Evolutionary conservation across 768 basidiomycete species (phyloP).

Genomic region (Lentinula boryana): DNA sequence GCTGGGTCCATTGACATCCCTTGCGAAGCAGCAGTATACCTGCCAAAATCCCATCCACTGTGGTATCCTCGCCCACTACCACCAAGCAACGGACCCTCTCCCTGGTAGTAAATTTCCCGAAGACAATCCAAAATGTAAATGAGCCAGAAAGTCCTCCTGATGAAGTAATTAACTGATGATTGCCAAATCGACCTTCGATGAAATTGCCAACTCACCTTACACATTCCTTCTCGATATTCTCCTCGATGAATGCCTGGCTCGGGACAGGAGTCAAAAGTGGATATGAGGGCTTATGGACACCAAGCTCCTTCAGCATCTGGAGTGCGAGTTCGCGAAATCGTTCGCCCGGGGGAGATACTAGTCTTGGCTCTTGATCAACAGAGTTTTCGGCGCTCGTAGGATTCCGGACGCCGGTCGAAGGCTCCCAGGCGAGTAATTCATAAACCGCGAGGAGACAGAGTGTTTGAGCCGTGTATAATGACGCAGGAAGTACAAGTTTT

Average conservation of each 20-base stretch:
- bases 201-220: conserved; percentile 31
- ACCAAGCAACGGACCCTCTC: background rate
- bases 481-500: conserved; percentile 21
- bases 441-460: conserved; percentile 68
- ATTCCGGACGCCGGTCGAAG: conserved; percentile 19
- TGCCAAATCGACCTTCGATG: background rate
- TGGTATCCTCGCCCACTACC: conserved; percentile 3
- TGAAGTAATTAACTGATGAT: background rate
- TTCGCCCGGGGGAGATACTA: conserved; percentile 1
- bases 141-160: conserved; percentile 9
- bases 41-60: background rate
- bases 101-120: conserved; percentile 7
- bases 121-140: conserved; percentile 5
- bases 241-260: conserved; percentile 52
- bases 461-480: conserved; percentile 69
- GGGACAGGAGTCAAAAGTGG: conserved; percentile 54
- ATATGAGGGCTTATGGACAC: conserved; percentile 58
- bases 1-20: background rate
- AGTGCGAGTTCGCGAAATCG: conserved; percentile 48
- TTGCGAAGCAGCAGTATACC: background rate
- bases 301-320: conserved; percentile 60
- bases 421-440: conserved; percentile 43
- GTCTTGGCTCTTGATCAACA: background rate
- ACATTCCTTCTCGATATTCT: conserved; percentile 68
- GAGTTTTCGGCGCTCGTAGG: background rate